A percentile compares a stretch with the other conserved stretches of the same genome.
These are phyloP conservation scores for Phallus indusiatus DNA, from an alignment of 768 basidiomycete species.

Conservation along the genomic window DNA sequence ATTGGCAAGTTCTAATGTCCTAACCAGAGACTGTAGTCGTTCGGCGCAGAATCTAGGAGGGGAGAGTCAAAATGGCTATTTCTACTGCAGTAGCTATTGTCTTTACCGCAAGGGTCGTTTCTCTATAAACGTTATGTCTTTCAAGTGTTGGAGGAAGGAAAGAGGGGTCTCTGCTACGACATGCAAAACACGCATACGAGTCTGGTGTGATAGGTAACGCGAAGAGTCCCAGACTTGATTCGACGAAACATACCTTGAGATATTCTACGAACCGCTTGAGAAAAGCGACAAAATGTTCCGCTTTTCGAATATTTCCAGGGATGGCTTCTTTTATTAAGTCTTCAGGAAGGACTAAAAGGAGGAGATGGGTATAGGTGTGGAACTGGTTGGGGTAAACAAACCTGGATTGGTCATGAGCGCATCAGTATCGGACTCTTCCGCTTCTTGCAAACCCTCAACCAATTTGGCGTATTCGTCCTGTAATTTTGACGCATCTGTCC, in stretches of 20 bases:
- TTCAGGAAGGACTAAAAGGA: conserved; percentile 67
- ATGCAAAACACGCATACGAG: conserved; percentile 97
- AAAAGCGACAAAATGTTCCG: conserved; percentile 98
- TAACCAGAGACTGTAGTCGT: conserved; percentile 85
- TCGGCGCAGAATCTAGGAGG: conserved; percentile 84
- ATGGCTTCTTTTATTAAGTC: conserved; percentile 93
- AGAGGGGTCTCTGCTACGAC: conserved; percentile 97
- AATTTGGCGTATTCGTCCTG: conserved; percentile 95
- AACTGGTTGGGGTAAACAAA: conserved; percentile 22
- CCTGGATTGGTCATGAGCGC: conserved; percentile 84
- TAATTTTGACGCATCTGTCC: conserved; percentile 83
- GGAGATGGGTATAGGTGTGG: neutral
- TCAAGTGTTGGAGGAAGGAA: conserved; percentile 94
- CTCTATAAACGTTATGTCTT: conserved; percentile 98
- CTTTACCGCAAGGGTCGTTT: conserved; percentile 77
- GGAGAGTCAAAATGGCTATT: conserved; percentile 3
- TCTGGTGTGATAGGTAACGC: conserved; percentile 38
- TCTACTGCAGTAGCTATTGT: neutral
- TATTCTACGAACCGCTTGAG: conserved; percentile 98
- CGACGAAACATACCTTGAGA: conserved; percentile 59
- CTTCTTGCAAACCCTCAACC: conserved; percentile 87
- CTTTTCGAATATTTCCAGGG: conserved; percentile 96
- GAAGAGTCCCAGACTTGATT: neutral
- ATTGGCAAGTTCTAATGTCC: conserved; percentile 81
- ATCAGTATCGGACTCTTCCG: conserved; percentile 62